A percentile compares a stretch with the other conserved stretches of the same genome.
These are phyloP conservation scores for Diutina mesorugosa DNA, from an alignment of 1,139 yeast genomes.

Conservation along the genomic window DNA sequence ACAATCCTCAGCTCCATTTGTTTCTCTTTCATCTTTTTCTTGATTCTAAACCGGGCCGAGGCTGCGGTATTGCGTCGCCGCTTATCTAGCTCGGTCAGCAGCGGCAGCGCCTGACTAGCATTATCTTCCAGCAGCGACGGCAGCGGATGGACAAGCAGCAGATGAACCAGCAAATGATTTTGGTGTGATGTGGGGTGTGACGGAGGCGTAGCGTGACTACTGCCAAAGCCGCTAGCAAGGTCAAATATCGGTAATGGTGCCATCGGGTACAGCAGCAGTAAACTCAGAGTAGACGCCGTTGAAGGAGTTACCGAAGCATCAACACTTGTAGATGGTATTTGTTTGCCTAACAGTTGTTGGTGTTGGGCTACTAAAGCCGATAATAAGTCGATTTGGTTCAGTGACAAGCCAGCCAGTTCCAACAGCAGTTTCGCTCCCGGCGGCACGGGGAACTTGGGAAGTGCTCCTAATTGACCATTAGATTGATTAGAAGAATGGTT, in stretches of 20 bases:
- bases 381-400: conserved; percentile 57
- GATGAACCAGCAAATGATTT: not conserved
- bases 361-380: conserved; percentile 65
- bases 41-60: conserved; percentile 66
- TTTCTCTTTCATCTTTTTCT: conserved; percentile 73
- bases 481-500: not conserved
- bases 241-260: not conserved
- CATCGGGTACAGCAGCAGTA: not conserved
- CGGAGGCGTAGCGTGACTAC: not conserved
- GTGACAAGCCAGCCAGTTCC: conserved; percentile 50
- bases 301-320: not conserved
- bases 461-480: conserved; percentile 3
- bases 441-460: conserved; percentile 59
- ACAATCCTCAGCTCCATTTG: conserved; percentile 63
- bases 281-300: not conserved
- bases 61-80: conserved; percentile 73
- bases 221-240: not conserved
- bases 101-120: not conserved
- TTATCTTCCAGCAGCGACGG: conserved; percentile 1
- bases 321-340: not conserved
- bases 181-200: not conserved
- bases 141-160: not conserved
- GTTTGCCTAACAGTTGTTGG: conserved; percentile 16
- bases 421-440: conserved; percentile 56
- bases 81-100: conserved; percentile 26